Evolutionary conservation across 2,329 filamentous ascomycete species (phyloP).

Genomic region (Aspergillus niger): DNA sequence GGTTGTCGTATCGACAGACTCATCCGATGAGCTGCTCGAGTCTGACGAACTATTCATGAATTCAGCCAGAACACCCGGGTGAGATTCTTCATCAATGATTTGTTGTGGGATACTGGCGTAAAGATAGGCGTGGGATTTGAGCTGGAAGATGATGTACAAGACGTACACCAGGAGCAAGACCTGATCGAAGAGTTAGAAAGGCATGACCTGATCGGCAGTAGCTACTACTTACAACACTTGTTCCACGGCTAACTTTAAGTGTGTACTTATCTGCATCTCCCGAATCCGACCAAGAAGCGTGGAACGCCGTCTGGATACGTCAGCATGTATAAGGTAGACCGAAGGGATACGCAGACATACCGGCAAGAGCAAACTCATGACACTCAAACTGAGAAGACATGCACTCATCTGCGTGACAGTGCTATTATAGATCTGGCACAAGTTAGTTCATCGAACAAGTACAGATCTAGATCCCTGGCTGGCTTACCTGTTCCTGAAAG

Average conservation of each 20-base stretch:
- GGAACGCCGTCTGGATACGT: conserved; percentile 72
- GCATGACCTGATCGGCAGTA: not conserved
- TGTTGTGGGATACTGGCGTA: conserved; percentile 91
- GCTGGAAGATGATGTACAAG: conserved; percentile 83
- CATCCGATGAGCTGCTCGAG: conserved; percentile 56
- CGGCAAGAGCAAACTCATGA: conserved; percentile 83
- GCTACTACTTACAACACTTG: conserved; percentile 68
- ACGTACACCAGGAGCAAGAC: conserved; percentile 79
- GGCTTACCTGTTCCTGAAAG: conserved; percentile 75
- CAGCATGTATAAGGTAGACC: not conserved
- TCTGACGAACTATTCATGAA: conserved; percentile 67
- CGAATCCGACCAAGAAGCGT: conserved; percentile 74
- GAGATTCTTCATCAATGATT: conserved; percentile 87
- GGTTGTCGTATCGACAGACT: conserved; percentile 67
- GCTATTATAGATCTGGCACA: conserved; percentile 77
- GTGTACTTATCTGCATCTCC: conserved; percentile 67
- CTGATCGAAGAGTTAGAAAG: conserved; percentile 38
- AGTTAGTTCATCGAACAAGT: not conserved
- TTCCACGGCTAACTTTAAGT: conserved; percentile 83
- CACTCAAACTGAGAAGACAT: conserved; percentile 84
- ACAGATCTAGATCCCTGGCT: not conserved
- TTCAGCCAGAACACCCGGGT: conserved; percentile 78
- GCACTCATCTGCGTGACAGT: conserved; percentile 97
- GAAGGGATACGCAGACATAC: conserved; percentile 48
- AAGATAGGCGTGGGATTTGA: conserved; percentile 89